phyloP scores from a whole-genome alignment of 352 stramenopile species.

The Pythium periplocum region DNA sequence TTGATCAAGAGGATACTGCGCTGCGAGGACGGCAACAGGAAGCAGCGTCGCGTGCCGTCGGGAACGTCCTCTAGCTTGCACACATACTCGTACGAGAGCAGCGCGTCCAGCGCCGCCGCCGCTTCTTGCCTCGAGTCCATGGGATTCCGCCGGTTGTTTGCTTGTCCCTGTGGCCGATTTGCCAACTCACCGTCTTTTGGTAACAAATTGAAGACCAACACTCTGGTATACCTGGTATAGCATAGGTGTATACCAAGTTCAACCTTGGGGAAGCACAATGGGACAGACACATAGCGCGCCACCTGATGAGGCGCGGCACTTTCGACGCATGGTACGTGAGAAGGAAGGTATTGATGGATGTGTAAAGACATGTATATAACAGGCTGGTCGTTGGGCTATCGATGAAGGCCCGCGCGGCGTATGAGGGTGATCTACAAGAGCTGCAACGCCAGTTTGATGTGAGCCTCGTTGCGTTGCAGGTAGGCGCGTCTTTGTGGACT shows the following conservation, averaged over 20 bases:
- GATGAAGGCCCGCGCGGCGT: slow-evolving; percentile 38
- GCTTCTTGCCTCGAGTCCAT: slow-evolving; percentile 1
- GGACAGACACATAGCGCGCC: slow-evolving; percentile 58
- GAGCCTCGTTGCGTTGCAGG: slow-evolving; percentile 47
- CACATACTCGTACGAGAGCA: slow-evolving; percentile 62
- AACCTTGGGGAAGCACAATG: slow-evolving; percentile 14
- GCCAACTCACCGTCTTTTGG: background rate
- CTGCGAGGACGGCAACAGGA: slow-evolving; percentile 51
- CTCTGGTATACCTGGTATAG: too few relatives aligned
- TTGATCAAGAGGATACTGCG: slow-evolving; percentile 73
- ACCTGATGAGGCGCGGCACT: slow-evolving; percentile 39
- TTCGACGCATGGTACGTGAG: slow-evolving; percentile 28
- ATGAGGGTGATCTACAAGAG: slow-evolving; percentile 35
- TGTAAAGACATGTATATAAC: background rate
- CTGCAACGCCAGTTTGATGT: slow-evolving; percentile 36
- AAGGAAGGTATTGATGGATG: background rate
- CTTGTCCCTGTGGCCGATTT: background rate
- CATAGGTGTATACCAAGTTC: too few relatives aligned
- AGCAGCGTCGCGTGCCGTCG: slow-evolving; percentile 43
- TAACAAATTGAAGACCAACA: too few relatives aligned
- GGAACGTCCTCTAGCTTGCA: slow-evolving; percentile 60
- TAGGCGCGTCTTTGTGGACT: slow-evolving; percentile 2
- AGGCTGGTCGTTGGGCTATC: background rate
- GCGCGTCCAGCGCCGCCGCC: slow-evolving; percentile 17
- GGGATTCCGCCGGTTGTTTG: background rate